A percentile compares a stretch with the other conserved stretches of the same genome.
Conservation (phyloP, 768 basidiomycete genomes). For the Baorangia bicolor region DNA sequence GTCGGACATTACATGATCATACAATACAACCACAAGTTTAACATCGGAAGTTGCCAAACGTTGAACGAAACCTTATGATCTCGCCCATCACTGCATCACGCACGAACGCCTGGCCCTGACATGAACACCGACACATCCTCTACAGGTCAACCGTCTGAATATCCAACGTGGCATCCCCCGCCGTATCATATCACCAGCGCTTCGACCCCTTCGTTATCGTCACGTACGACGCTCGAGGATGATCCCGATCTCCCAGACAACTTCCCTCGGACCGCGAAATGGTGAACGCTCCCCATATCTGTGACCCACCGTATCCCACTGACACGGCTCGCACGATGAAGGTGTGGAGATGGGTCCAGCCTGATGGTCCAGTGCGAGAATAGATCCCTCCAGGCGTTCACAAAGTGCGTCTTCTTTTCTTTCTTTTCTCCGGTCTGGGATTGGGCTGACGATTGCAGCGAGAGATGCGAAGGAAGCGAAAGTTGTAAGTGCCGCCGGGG, state of each 20-base stretch:
- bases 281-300: slow-evolving; percentile 37
- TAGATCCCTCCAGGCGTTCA: slow-evolving; percentile 55
- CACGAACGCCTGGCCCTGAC: no score
- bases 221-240: slow-evolving; percentile 14
- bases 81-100: no score
- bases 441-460: not conserved
- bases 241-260: slow-evolving; percentile 36
- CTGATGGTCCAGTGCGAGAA: slow-evolving; percentile 73
- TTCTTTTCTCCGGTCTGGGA: not conserved
- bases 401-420: slow-evolving; percentile 36
- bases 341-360: slow-evolving; percentile 74
- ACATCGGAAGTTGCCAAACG: no score
- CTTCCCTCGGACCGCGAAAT: slow-evolving; percentile 56
- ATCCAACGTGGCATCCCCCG: slow-evolving; percentile 32
- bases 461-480: not conserved
- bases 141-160: not conserved
- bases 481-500: not conserved
- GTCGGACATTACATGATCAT: no score
- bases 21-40: no score
- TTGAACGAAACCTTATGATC: no score
- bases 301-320: not conserved
- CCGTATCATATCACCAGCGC: slow-evolving; percentile 26
- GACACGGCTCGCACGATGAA: slow-evolving; percentile 26
- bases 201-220: slow-evolving; percentile 11
- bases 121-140: not conserved